A percentile compares a stretch with the other conserved stretches of the same genome.
phyloP scores from a whole-genome alignment of 192 early-diverging fungal species.

The Coemansia sp. region DNA sequence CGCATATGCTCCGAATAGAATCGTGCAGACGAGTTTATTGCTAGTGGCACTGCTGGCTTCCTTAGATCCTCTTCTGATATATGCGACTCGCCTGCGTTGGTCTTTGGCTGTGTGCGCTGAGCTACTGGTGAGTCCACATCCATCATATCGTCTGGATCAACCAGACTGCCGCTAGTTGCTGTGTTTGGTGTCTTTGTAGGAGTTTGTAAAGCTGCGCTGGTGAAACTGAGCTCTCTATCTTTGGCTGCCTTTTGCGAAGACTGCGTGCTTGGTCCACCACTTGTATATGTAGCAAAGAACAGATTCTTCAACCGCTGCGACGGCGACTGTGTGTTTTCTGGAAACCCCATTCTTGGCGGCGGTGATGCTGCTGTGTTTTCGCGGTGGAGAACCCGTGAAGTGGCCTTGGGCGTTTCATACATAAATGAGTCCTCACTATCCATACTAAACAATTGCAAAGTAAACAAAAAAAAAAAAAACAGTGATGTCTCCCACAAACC shows the following conservation, averaged over 20 bases:
- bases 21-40: conserved; percentile 30
- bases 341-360: not conserved
- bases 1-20: conserved; percentile 55
- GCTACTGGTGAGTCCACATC: conserved; percentile 33
- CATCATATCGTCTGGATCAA: conserved; percentile 22
- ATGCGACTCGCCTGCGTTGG: conserved; percentile 2
- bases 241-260: conserved; percentile 7
- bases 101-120: not conserved
- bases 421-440: no score
- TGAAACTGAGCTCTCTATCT: conserved; percentile 7
- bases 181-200: conserved; percentile 23
- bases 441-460: no score
- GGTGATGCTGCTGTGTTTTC: no score
- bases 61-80: conserved; percentile 29
- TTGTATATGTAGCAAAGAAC: conserved; percentile 51
- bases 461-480: no score
- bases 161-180: not conserved
- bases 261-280: conserved; percentile 15
- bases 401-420: no score
- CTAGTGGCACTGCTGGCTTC: conserved; percentile 35
- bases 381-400: no score
- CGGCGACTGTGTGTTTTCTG: conserved; percentile 26
- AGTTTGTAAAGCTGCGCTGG: conserved; percentile 25
- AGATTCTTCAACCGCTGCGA: conserved; percentile 49
- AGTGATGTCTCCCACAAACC: no score